Percentiles rank a stretch among this genome's conserved stretches.
Conservation (phyloP, 179 eudicot species). For the Spergularia azorica region DNA sequence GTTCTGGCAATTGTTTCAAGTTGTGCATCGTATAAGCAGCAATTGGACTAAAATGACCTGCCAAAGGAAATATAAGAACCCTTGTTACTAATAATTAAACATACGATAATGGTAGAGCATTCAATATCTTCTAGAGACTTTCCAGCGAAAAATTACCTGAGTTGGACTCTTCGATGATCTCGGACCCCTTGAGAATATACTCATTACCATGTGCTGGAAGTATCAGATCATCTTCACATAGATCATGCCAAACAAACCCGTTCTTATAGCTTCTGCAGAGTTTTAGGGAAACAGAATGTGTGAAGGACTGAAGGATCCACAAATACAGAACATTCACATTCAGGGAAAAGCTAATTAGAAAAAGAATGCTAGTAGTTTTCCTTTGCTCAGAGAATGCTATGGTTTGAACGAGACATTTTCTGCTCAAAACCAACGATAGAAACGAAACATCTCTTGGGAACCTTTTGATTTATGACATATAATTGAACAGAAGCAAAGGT, state of each 20-base stretch:
- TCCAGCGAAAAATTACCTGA: slow-evolving; percentile 42
- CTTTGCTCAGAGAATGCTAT: slow-evolving; percentile 49
- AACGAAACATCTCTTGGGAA: too few relatives aligned
- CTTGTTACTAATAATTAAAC: background rate
- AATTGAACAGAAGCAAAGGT: slow-evolving; percentile 98
- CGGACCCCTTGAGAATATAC: slow-evolving; percentile 95
- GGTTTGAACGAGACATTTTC: background rate
- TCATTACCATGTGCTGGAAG: slow-evolving; percentile 84
- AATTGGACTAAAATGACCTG: slow-evolving; percentile 71
- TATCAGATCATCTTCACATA: slow-evolving; percentile 80
- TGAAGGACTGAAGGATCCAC: slow-evolving; percentile 22
- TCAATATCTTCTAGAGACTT: background rate
- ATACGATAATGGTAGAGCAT: background rate
- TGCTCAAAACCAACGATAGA: background rate
- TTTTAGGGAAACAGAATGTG: slow-evolving; percentile 17
- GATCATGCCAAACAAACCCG: slow-evolving; percentile 98
- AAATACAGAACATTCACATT: background rate
- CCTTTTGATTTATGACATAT: slow-evolving; percentile 46
- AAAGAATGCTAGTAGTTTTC: slow-evolving; percentile 20
- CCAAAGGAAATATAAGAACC: slow-evolving; percentile 2
- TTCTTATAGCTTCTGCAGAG: slow-evolving; percentile 83
- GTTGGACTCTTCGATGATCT: slow-evolving; percentile 65
- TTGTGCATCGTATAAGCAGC: slow-evolving; percentile 52
- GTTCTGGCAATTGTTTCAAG: slow-evolving; percentile 68
- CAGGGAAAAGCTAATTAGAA: background rate